phyloP scores from a whole-genome alignment of 2,329 filamentous ascomycete genomes.

The Didymella arachidicola region DNA sequence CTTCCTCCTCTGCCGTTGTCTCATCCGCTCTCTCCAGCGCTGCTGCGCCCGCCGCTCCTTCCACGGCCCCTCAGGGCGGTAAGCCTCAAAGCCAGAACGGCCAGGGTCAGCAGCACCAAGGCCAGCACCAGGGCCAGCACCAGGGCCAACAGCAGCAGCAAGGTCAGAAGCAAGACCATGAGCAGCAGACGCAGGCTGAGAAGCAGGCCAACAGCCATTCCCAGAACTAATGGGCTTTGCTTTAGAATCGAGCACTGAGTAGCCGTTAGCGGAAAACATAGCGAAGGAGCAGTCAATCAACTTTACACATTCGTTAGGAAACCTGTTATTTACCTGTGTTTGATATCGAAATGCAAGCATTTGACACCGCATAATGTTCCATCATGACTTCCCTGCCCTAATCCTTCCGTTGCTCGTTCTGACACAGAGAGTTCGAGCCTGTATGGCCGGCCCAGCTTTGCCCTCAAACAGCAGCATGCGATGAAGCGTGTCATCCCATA shows the following conservation, averaged over 20 bases:
- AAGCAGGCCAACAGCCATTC: constrained; percentile 7
- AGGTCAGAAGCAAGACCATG: constrained; percentile 8
- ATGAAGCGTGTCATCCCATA: too few relatives aligned
- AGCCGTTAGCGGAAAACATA: constrained; percentile 17
- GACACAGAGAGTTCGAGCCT: too few relatives aligned
- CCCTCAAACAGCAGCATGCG: too few relatives aligned
- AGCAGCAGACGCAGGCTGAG: constrained; percentile 7
- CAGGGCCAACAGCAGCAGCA: constrained; percentile 7
- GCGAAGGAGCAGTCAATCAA: constrained; percentile 17
- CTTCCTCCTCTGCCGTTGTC: constrained; percentile 6
- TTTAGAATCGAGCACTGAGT: constrained; percentile 3
- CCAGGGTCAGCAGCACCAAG: constrained; percentile 12
- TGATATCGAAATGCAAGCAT: constrained; percentile 16
- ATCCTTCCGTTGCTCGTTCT: too few relatives aligned
- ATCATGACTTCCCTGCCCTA: neutral
- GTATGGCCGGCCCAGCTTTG: too few relatives aligned
- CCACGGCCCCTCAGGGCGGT: constrained; percentile 13
- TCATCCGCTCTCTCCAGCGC: constrained; percentile 5
- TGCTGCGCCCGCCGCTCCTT: constrained; percentile 2
- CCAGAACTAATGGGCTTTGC: neutral
- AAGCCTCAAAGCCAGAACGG: constrained; percentile 1
- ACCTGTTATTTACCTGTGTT: constrained; percentile 27
- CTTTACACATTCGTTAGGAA: constrained; percentile 30
- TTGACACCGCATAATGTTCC: neutral
- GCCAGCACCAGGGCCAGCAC: constrained; percentile 10